Evolutionary conservation across 176 grass and related monocot species (phyloP), one percentile per base, ranked within the genome.

Genomic region (Carex cristatella): DNA sequence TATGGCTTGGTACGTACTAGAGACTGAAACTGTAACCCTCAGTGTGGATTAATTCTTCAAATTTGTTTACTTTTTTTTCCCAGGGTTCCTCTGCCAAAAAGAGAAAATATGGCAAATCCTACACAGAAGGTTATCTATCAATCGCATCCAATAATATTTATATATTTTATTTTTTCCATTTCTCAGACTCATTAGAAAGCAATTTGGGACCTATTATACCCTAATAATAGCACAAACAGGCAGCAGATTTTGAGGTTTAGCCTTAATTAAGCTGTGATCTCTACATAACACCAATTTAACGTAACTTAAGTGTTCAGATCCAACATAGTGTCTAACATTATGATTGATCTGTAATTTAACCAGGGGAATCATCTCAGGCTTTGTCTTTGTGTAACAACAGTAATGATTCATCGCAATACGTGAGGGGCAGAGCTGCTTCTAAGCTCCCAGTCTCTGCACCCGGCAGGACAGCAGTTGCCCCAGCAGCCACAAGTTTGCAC

Each of bases 401-500:
- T 85, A 7, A 79, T 18, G 90, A 88, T 74, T 90, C 85, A 58
- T 61, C 87, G 0, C 94, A 88, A 64, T 82, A 80, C 23, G 61
- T 79, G 23, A 94, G 88, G 65, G 89, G 74, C 32, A 94, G 89
- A 78, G 85, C 95, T 58, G 95, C 88, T 55, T 87, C 91, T 15
- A 98, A 98, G 85, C 93, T 98, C 62, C 95, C 89, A n/a, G 95
- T 98, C 53, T 98, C 95, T 37, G 95, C 95, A 33, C 95, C 95
- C 70, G 95, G 93, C 10, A 87, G 95, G 72, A 81, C 93, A 13
- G 71, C 89, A 3, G 85, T 98, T n/a, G 69, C 89, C 80, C 90
- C 84, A 62, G 81, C 93, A 78, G 88, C 89, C 18, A 82, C 91
- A 15, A 95, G 90, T 88, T 63, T 91, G 49, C 94, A 95, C 81